phyloP scores from a whole-genome alignment of 2,329 filamentous ascomycete genomes.

The Alternaria rosae region DNA sequence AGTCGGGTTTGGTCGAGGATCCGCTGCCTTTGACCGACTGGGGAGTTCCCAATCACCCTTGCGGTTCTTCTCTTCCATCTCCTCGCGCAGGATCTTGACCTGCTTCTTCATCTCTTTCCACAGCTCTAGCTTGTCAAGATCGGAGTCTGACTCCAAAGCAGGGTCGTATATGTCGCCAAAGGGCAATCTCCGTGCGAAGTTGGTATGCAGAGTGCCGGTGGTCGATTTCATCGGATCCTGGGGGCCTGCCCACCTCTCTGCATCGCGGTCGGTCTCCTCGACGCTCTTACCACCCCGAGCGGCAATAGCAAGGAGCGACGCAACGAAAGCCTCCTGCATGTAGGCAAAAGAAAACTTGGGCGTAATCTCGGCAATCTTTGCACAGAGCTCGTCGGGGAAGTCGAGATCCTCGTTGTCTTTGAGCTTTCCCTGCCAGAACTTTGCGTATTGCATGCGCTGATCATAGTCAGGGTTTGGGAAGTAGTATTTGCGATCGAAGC shows the following conservation, averaged over 20 bases:
- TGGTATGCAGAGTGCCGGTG: constrained; percentile 13
- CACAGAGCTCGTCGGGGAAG: constrained; percentile 52
- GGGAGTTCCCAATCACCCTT: constrained; percentile 2
- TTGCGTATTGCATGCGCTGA: constrained; percentile 52
- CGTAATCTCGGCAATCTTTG: constrained; percentile 52
- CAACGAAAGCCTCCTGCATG: constrained; percentile 56
- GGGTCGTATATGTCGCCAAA: not conserved
- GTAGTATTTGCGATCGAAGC: constrained; percentile 59
- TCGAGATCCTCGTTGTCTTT: constrained; percentile 47
- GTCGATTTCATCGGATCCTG: constrained; percentile 31
- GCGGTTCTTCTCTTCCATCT: constrained; percentile 43
- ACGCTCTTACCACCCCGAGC: constrained; percentile 26
- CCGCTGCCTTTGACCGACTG: not conserved
- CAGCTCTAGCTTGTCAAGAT: constrained; percentile 49
- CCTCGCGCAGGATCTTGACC: constrained; percentile 52
- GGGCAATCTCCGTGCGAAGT: constrained; percentile 6
- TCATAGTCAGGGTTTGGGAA: constrained; percentile 52
- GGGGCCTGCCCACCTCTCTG: constrained; percentile 37
- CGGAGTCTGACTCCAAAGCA: constrained; percentile 8
- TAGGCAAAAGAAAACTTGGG: constrained; percentile 57
- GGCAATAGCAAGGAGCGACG: constrained; percentile 49
- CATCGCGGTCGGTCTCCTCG: constrained; percentile 12
- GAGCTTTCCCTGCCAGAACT: constrained; percentile 56
- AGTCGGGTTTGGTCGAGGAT: not conserved
- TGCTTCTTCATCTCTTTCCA: constrained; percentile 55